These are phyloP conservation scores for Hemileccinum rubropunctum DNA, from an alignment of 768 basidiomycete genomes.

Conservation along the genomic window DNA sequence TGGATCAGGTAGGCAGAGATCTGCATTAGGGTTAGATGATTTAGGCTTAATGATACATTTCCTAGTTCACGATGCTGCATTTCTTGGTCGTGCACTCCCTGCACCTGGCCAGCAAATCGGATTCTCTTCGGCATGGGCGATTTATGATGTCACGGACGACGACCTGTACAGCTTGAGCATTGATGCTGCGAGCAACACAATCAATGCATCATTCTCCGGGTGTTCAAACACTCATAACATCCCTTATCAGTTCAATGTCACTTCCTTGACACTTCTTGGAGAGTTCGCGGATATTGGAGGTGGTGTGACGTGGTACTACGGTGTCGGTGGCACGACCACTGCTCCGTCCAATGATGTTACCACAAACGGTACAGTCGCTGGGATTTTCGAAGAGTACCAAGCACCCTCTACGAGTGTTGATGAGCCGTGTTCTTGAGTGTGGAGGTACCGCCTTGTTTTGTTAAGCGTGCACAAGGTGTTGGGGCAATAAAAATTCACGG, in stretches of 20 bases:
- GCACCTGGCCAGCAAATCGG: neutral
- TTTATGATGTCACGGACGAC: slow-evolving; percentile 13
- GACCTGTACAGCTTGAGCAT: slow-evolving; percentile 1
- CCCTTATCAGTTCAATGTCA: slow-evolving; percentile 10
- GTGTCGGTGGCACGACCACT: slow-evolving; percentile 6
- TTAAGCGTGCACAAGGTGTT: too few species aligned
- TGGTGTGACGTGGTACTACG: slow-evolving; percentile 11
- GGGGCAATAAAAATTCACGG: too few species aligned
- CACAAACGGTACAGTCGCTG: neutral
- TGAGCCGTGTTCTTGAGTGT: too few species aligned
- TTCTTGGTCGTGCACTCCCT: slow-evolving; percentile 12
- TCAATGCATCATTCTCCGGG: slow-evolving; percentile 8
- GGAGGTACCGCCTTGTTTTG: too few species aligned
- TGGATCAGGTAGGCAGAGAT: slow-evolving; percentile 8
- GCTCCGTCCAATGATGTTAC: neutral
- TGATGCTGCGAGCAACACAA: neutral
- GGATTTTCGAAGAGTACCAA: slow-evolving; percentile 6
- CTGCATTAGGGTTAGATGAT: too few species aligned
- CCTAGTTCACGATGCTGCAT: slow-evolving; percentile 13
- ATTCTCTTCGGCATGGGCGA: slow-evolving; percentile 9
- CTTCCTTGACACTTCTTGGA: neutral
- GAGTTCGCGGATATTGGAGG: slow-evolving; percentile 11
- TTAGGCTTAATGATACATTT: neutral
- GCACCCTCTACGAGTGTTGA: too few species aligned
- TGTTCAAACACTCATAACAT: neutral